Evolutionary conservation across 192 early-diverging fungal species (phyloP).

Genomic region (Radiomyces spectabilis): DNA sequence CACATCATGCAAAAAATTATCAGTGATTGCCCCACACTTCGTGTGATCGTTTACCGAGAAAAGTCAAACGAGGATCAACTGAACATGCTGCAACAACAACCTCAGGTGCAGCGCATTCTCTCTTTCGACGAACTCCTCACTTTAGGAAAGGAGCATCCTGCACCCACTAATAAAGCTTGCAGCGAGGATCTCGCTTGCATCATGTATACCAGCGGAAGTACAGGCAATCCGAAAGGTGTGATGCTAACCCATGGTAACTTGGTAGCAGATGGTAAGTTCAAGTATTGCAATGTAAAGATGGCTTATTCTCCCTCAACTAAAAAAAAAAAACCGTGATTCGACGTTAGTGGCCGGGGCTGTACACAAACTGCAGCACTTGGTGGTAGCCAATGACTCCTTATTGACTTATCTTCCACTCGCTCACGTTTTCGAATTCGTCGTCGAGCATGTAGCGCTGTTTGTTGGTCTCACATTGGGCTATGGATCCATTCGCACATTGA

Average conservation of each 20-base stretch:
- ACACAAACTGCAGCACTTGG: conserved; percentile 20
- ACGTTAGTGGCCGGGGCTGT: too few species aligned
- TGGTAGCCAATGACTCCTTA: conserved; percentile 27
- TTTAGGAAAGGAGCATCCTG: conserved; percentile 54
- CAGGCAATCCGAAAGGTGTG: conserved; percentile 75
- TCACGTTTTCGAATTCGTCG: conserved; percentile 62
- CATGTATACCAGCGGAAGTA: conserved; percentile 72
- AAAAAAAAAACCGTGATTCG: too few species aligned
- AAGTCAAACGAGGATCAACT: conserved; percentile 38
- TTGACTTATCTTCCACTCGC: conserved; percentile 59
- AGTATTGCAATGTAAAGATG: background rate
- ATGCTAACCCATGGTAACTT: conserved; percentile 58
- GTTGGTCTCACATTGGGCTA: conserved; percentile 55
- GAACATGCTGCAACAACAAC: conserved; percentile 31
- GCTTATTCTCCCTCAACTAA: too few species aligned
- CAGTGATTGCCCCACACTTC: conserved; percentile 44
- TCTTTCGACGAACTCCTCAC: conserved; percentile 60
- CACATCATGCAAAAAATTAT: conserved; percentile 51
- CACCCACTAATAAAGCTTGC: conserved; percentile 19
- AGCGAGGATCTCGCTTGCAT: conserved; percentile 43
- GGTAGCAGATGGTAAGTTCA: conserved; percentile 42
- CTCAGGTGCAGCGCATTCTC: conserved; percentile 37
- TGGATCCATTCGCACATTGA: conserved; percentile 57
- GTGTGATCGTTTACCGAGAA: conserved; percentile 63
- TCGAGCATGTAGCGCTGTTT: conserved; percentile 40